Evolutionary conservation across 495 filamentous ascomycete genomes (phyloP), one percentile per base, ranked within the genome.

Genomic region (Aspergillus cavernicola): DNA sequence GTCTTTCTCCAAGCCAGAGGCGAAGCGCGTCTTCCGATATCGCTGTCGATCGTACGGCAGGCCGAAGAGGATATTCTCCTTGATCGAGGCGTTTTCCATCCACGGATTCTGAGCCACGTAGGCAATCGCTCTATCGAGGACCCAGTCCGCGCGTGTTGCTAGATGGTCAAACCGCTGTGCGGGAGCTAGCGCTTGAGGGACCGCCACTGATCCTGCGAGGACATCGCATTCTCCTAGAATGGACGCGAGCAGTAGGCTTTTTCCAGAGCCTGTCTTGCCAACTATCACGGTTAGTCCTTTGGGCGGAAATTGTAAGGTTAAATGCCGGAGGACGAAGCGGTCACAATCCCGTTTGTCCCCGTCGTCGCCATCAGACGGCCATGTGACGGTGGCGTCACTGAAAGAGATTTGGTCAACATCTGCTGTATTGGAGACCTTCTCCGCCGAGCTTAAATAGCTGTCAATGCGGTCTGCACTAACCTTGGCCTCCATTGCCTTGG

Each of bases 91-190:
- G 59, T 89, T 89, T 53, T 91, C 87, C 46, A 89, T 88, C 87
- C 87, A 91, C 1, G 87, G 86, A 19, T 87, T 89, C 64, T 91
- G 87, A 6, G 85, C 82, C 12, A 91, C 86, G 58, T 83, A 91
- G 0, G 87, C 86, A 26, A 89, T 77, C 1, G 84, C 77, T 1
- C 70, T 71, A 22, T 84, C 80, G 20, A 91, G 74, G 44, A 88
- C 82, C 87, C 87, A 91, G 46, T 89, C 83, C 36, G 73, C 78
- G 39, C 66, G 77, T 24, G 79, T 85, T 0, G 85, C 86, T 56
- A 66, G 78, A 45, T 82, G 70, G 39, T 78, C 71, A 15, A 70
- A 72, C 9, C 78, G 69, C 20, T 78, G 71, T 0, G 59, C 49
- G 5, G 58, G 37, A 1, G 65, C 44, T 1, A 65, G 67, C 24